These are phyloP conservation scores for Yarrowia alimentaria DNA, from an alignment of 805 yeast species.

Conservation along the genomic window DNA sequence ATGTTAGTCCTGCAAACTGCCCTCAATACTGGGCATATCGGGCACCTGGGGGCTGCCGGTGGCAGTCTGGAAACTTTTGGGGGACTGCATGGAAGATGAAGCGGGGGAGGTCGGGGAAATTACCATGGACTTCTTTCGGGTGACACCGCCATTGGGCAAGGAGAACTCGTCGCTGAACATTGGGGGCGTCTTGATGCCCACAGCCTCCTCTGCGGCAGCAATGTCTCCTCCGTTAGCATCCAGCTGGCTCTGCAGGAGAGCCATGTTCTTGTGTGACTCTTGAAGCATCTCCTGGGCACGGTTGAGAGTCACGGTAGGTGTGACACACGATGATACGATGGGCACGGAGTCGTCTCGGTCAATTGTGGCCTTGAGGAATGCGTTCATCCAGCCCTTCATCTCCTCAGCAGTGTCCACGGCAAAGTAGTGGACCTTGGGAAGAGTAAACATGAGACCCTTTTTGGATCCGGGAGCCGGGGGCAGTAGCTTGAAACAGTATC, in stretches of 20 bases:
- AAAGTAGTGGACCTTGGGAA: constrained; percentile 92
- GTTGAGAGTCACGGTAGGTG: constrained; percentile 89
- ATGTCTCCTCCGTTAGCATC: constrained; percentile 28
- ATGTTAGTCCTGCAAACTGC: constrained; percentile 23
- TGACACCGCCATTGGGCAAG: constrained; percentile 14
- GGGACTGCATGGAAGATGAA: constrained; percentile 20
- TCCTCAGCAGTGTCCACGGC: constrained; percentile 91
- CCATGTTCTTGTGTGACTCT: constrained; percentile 58
- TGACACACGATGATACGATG: constrained; percentile 84
- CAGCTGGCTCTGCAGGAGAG: constrained; percentile 34
- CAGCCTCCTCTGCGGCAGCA: constrained; percentile 25
- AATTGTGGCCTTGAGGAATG: constrained; percentile 91
- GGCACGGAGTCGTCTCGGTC: constrained; percentile 93
- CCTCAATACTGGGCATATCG: constrained; percentile 26
- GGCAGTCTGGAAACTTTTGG: constrained; percentile 1
- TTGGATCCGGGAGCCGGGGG: constrained; percentile 98
- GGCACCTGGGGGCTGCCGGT: constrained; percentile 15
- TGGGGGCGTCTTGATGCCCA: constrained; percentile 9
- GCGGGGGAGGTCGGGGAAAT: constrained; percentile 20
- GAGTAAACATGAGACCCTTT: constrained; percentile 93
- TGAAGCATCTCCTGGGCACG: constrained; percentile 84
- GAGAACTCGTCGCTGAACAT: constrained; percentile 27
- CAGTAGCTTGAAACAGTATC: constrained; percentile 79
- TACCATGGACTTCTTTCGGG: constrained; percentile 14
- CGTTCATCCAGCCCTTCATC: constrained; percentile 93